A percentile compares a stretch with the other conserved stretches of the same genome.
Conservation (phyloP, 768 basidiomycete species). For the Gelatoporia subvermispora region DNA sequence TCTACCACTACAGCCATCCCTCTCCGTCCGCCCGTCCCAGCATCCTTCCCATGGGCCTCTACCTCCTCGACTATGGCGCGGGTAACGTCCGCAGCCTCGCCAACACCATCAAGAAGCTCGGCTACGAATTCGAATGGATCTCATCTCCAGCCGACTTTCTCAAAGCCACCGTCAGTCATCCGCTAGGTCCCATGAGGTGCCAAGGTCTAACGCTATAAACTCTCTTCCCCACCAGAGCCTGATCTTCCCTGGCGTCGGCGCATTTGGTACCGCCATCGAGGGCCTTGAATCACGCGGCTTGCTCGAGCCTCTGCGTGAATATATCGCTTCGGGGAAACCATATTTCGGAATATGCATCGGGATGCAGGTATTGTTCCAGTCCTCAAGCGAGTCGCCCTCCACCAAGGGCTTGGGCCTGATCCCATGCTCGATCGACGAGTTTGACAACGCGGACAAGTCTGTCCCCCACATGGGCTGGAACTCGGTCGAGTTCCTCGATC, state of each 20-base stretch:
- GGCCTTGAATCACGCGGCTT: conserved; percentile 71
- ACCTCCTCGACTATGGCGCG: conserved; percentile 94
- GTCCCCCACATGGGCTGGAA: conserved; percentile 99
- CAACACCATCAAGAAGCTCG: conserved; percentile 81
- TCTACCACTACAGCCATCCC: neutral
- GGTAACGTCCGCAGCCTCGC: conserved; percentile 93
- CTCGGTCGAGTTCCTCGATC: conserved; percentile 53
- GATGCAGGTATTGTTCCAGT: conserved; percentile 91
- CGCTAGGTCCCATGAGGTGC: neutral
- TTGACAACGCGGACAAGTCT: conserved; percentile 67
- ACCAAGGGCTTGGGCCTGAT: conserved; percentile 78
- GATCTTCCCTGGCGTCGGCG: conserved; percentile 95
- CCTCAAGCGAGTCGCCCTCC: conserved; percentile 72
- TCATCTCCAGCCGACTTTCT: conserved; percentile 74
- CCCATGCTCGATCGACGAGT: conserved; percentile 73
- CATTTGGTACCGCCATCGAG: conserved; percentile 83
- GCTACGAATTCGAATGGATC: conserved; percentile 89
- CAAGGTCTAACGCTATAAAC: neutral
- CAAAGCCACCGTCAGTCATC: conserved; percentile 68
- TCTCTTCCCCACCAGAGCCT: conserved; percentile 65
- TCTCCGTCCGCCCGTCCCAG: neutral
- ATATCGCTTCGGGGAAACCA: conserved; percentile 82
- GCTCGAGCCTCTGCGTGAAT: conserved; percentile 72
- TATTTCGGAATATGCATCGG: conserved; percentile 99
- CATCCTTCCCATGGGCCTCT: conserved; percentile 50